A percentile compares a stretch with the other conserved stretches of the same genome.
These are phyloP conservation scores for Kodamaea ohmeri DNA, from an alignment of 1,139 yeast genomes.

Conservation along the genomic window DNA sequence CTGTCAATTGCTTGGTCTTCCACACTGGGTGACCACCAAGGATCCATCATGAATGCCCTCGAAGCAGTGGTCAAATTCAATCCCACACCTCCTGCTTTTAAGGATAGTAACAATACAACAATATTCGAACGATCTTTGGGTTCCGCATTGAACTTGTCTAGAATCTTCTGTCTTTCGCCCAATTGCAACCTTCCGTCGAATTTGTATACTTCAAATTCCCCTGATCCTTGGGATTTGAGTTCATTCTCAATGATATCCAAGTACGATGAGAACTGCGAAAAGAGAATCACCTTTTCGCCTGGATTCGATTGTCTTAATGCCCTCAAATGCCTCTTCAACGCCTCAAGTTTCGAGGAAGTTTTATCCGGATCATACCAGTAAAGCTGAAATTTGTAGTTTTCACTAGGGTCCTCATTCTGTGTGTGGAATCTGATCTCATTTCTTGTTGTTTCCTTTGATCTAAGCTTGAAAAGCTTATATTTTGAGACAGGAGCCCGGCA, in stretches of 20 bases:
- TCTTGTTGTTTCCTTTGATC: conserved; percentile 26
- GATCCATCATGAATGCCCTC: conserved; percentile 90
- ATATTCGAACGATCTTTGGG: conserved; percentile 31
- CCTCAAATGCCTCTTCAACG: conserved; percentile 60
- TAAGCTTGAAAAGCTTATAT: conserved; percentile 41
- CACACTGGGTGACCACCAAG: conserved; percentile 96
- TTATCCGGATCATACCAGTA: conserved; percentile 49
- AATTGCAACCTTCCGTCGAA: conserved; percentile 81
- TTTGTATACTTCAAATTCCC: conserved; percentile 52
- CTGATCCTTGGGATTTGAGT: conserved; percentile 39
- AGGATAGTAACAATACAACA: conserved; percentile 64
- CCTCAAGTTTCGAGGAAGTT: conserved; percentile 72
- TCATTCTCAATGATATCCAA: conserved; percentile 73
- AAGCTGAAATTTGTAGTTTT: conserved; percentile 30
- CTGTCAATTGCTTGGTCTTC: conserved; percentile 96
- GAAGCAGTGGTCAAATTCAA: conserved; percentile 84
- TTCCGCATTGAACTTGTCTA: conserved; percentile 50
- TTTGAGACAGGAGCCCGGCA: conserved; percentile 49
- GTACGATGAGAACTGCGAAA: conserved; percentile 87
- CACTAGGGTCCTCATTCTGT: conserved; percentile 21
- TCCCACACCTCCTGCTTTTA: conserved; percentile 97
- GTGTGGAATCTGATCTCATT: conserved; percentile 37
- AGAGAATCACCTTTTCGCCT: conserved; percentile 76
- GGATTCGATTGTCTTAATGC: conserved; percentile 52
- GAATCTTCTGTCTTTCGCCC: conserved; percentile 61